These are phyloP conservation scores for Terfezia claveryi DNA, from an alignment of 495 filamentous ascomycete species.

Conservation along the genomic window DNA sequence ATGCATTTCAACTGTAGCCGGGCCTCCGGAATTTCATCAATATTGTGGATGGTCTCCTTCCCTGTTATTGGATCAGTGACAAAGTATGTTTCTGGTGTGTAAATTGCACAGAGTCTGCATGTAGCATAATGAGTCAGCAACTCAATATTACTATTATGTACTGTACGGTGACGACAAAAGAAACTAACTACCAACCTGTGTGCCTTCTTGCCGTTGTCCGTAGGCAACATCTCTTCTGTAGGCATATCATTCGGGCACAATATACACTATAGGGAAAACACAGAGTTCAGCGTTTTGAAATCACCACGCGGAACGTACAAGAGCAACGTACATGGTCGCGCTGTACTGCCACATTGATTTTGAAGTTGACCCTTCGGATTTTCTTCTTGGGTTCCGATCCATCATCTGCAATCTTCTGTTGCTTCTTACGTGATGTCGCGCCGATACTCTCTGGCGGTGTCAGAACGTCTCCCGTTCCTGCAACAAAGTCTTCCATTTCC, in stretches of 20 bases:
- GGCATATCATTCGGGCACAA: slow-evolving; percentile 85
- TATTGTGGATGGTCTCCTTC: slow-evolving; percentile 50
- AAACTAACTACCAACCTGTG: slow-evolving; percentile 32
- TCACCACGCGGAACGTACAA: slow-evolving; percentile 10
- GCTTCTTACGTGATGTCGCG: slow-evolving; percentile 34
- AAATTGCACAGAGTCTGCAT: slow-evolving; percentile 49
- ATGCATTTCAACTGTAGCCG: slow-evolving; percentile 80
- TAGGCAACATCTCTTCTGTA: slow-evolving; percentile 61
- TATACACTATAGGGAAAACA: slow-evolving; percentile 33
- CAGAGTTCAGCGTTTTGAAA: slow-evolving; percentile 12
- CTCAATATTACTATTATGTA: background rate
- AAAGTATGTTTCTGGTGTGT: slow-evolving; percentile 82
- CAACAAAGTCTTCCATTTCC: slow-evolving; percentile 37
- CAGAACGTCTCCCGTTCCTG: slow-evolving; percentile 36
- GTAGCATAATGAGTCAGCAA: slow-evolving; percentile 3
- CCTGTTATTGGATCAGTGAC: slow-evolving; percentile 39
- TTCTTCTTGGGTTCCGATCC: slow-evolving; percentile 4
- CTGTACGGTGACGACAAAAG: background rate
- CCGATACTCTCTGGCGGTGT: slow-evolving; percentile 55
- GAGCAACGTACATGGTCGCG: background rate
- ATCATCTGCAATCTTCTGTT: slow-evolving; percentile 19
- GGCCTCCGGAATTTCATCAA: slow-evolving; percentile 62
- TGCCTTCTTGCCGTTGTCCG: slow-evolving; percentile 68
- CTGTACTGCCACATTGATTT: background rate
- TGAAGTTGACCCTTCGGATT: background rate